These are phyloP conservation scores for Stramenopiles sp. DNA, from an alignment of 352 stramenopile genomes.

Conservation along the genomic window DNA sequence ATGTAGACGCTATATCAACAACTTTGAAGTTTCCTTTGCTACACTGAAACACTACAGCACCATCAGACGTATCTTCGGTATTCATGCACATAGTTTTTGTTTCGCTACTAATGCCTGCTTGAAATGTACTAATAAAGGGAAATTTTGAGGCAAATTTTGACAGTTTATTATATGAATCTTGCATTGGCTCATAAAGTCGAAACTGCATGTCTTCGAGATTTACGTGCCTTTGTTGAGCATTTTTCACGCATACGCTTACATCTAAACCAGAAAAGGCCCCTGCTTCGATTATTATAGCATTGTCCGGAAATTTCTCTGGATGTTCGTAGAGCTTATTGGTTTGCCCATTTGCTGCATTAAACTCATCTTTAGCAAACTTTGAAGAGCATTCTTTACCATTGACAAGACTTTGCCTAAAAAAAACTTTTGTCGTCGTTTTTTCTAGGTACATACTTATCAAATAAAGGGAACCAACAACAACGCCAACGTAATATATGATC, in stretches of 20 bases:
- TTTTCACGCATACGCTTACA: neutral
- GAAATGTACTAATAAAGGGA: neutral
- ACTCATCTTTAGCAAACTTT: neutral
- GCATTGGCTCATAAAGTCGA: neutral
- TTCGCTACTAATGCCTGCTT: neutral
- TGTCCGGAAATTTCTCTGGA: neutral
- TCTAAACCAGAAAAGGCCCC: neutral
- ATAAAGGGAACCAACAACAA: too few relatives aligned
- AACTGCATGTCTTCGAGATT: conserved; percentile 1
- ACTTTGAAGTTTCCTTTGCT: neutral
- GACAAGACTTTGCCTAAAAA: too few relatives aligned
- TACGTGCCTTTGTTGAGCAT: neutral
- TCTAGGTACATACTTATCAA: too few relatives aligned
- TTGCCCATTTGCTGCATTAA: neutral
- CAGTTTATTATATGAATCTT: conserved; percentile 4
- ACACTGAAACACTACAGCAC: neutral
- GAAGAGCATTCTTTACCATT: neutral
- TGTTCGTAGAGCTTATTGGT: neutral
- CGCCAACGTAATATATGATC: too few relatives aligned
- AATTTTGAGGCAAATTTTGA: neutral
- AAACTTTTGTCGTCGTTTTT: too few relatives aligned
- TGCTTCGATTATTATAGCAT: neutral
- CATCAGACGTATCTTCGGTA: neutral
- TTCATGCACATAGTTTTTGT: neutral
- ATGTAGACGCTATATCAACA: neutral